A percentile compares a stretch with the other conserved stretches of the same genome.
phyloP scores from a whole-genome alignment of 2,329 filamentous ascomycete genomes.

The Talaromyces sp. region DNA sequence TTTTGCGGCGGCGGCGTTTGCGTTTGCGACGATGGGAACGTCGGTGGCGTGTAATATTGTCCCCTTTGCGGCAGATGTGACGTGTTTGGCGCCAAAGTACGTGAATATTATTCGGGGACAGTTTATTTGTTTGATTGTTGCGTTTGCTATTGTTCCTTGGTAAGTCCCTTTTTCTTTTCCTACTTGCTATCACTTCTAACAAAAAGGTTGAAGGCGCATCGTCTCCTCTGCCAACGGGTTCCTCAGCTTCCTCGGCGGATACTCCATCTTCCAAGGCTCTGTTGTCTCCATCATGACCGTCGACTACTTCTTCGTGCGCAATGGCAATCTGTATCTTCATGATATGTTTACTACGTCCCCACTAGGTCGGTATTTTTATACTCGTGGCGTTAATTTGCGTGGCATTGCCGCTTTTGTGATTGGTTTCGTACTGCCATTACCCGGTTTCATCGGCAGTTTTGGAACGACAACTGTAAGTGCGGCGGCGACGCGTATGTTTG shows the following conservation, averaged over 20 bases:
- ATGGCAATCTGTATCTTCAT: slow-evolving; percentile 29
- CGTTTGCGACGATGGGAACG: slow-evolving; percentile 20
- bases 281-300: slow-evolving; percentile 27
- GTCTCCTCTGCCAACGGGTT: slow-evolving; percentile 20
- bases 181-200: neutral
- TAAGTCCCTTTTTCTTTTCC: slow-evolving; percentile 14
- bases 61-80: slow-evolving; percentile 32
- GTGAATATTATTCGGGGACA: slow-evolving; percentile 31
- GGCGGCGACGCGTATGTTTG: slow-evolving; percentile 18
- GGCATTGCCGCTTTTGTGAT: slow-evolving; percentile 19
- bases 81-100: slow-evolving; percentile 26
- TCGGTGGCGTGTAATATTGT: slow-evolving; percentile 26
- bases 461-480: slow-evolving; percentile 10
- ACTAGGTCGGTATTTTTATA: slow-evolving; percentile 29
- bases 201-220: slow-evolving; percentile 14
- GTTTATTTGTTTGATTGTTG: slow-evolving; percentile 28
- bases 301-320: slow-evolving; percentile 31
- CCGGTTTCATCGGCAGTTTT: slow-evolving; percentile 18
- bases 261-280: slow-evolving; percentile 20
- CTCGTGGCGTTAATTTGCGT: slow-evolving; percentile 26
- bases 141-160: slow-evolving; percentile 29
- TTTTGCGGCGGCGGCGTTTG: slow-evolving; percentile 23
- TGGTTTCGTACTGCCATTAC: slow-evolving; percentile 19
- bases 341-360: slow-evolving; percentile 26
- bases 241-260: slow-evolving; percentile 19